phyloP scores from a whole-genome alignment of 2,329 filamentous ascomycete genomes.

The Phaeoacremonium minimum region DNA sequence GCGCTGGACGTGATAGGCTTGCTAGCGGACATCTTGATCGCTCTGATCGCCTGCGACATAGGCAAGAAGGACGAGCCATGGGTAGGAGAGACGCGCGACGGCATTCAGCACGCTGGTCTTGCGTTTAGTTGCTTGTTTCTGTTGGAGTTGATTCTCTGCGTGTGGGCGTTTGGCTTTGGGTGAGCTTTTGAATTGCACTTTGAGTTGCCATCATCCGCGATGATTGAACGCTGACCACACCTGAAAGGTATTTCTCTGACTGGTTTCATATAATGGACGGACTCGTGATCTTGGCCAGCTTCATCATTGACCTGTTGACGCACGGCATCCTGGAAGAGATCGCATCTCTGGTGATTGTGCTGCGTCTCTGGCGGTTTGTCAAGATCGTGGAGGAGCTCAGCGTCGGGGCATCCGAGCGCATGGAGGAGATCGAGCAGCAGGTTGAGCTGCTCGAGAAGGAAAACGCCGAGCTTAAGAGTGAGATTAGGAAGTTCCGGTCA shows the following conservation, averaged over 20 bases:
- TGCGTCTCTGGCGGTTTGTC: conserved; percentile 65
- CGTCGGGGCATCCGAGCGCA: conserved; percentile 57
- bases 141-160: conserved; percentile 51
- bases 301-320: conserved; percentile 57
- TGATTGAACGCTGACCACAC: too few relatives aligned
- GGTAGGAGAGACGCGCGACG: conserved; percentile 29
- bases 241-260: conserved; percentile 52
- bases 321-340: conserved; percentile 59
- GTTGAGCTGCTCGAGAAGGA: conserved; percentile 48
- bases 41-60: conserved; percentile 43
- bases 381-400: conserved; percentile 68
- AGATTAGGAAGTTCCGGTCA: conserved; percentile 7
- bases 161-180: conserved; percentile 59
- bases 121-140: conserved; percentile 63
- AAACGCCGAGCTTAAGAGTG: conserved; percentile 26
- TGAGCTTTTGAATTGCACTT: conserved; percentile 27
- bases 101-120: conserved; percentile 47
- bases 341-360: conserved; percentile 60
- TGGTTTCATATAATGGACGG: conserved; percentile 64
- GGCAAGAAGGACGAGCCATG: conserved; percentile 32
- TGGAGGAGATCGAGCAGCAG: conserved; percentile 50
- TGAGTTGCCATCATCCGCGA: too few relatives aligned
- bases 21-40: conserved; percentile 41
- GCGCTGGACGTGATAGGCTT: conserved; percentile 39
- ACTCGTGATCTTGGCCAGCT: conserved; percentile 55